Conservation (phyloP, 768 basidiomycete species). For the Chlorophyllum brunneum region DNA sequence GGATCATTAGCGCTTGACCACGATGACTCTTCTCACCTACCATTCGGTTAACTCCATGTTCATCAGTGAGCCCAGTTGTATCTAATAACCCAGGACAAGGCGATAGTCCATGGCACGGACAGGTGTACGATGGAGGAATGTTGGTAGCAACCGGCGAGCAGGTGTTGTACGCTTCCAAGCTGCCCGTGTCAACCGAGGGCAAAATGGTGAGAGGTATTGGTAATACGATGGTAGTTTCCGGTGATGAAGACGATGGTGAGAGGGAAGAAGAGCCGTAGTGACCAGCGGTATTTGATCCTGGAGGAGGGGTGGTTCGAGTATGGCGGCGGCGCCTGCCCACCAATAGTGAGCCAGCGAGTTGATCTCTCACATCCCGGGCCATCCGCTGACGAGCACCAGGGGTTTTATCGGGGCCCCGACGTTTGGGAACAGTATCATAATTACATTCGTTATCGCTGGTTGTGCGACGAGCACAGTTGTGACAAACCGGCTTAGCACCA, state of each 20-base stretch:
- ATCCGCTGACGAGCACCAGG: slow-evolving; percentile 77
- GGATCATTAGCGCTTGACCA: neutral
- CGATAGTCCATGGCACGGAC: slow-evolving; percentile 27
- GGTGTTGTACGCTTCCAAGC: neutral
- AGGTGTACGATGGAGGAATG: slow-evolving; percentile 20
- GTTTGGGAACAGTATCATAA: slow-evolving; percentile 71
- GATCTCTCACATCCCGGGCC: slow-evolving; percentile 36
- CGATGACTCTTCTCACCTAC: neutral
- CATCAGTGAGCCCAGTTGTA: neutral
- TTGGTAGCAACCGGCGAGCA: slow-evolving; percentile 6
- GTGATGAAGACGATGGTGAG: neutral
- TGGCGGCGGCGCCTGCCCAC: slow-evolving; percentile 32
- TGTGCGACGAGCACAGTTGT: slow-evolving; percentile 62
- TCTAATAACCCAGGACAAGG: slow-evolving; percentile 23
- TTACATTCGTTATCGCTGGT: slow-evolving; percentile 45
- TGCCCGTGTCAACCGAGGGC: neutral
- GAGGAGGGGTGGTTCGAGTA: slow-evolving; percentile 17
- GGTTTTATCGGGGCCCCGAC: slow-evolving; percentile 74
- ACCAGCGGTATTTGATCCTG: neutral
- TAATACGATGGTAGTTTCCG: neutral
- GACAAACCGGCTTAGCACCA: slow-evolving; percentile 72
- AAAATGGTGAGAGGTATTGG: slow-evolving; percentile 2
- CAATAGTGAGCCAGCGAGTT: slow-evolving; percentile 23
- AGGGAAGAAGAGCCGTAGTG: slow-evolving; percentile 3
- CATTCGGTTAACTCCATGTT: neutral